Percentiles rank a stretch among this genome's conserved stretches.
Evolutionary conservation across 1,284 basidiomycete genomes (phyloP).

Genomic region (Cystobasidium pallidum): DNA sequence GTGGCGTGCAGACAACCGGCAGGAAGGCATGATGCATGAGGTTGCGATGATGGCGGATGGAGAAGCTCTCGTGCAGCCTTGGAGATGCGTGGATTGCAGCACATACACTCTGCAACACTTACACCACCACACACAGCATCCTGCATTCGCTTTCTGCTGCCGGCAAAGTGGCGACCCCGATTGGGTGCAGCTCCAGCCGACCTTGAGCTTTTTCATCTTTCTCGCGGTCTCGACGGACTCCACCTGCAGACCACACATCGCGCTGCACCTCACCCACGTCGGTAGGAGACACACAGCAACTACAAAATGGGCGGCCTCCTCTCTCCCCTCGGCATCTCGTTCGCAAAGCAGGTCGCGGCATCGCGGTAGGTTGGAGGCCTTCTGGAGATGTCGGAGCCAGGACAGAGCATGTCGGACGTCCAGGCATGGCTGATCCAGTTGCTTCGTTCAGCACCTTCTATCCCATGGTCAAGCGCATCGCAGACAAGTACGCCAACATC

Average conservation of each 20-base stretch:
- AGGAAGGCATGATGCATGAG: not conserved
- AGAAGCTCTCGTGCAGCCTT: too few species aligned
- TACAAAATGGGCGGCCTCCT: conserved; percentile 20
- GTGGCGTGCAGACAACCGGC: conserved; percentile 2
- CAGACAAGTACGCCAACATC: conserved; percentile 79
- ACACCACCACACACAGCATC: too few species aligned
- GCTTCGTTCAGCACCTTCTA: conserved; percentile 59
- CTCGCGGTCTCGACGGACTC: too few species aligned
- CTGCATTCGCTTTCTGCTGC: not conserved
- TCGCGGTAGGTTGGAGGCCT: conserved; percentile 20
- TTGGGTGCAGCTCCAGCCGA: not conserved
- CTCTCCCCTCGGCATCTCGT: conserved; percentile 30
- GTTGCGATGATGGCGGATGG: too few species aligned
- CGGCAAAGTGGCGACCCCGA: not conserved
- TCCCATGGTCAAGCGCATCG: conserved; percentile 74
- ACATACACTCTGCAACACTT: too few species aligned
- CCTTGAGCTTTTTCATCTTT: not conserved
- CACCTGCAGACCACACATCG: too few species aligned
- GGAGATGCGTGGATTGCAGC: not conserved
- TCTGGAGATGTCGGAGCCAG: too few species aligned
- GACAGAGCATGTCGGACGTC: too few species aligned
- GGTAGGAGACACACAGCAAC: not conserved
- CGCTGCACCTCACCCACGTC: too few species aligned
- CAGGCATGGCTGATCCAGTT: too few species aligned
- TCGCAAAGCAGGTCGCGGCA: conserved; percentile 32